phyloP scores from a whole-genome alignment of 2,329 filamentous ascomycete species.

The Thielaviopsis ethacetica region DNA sequence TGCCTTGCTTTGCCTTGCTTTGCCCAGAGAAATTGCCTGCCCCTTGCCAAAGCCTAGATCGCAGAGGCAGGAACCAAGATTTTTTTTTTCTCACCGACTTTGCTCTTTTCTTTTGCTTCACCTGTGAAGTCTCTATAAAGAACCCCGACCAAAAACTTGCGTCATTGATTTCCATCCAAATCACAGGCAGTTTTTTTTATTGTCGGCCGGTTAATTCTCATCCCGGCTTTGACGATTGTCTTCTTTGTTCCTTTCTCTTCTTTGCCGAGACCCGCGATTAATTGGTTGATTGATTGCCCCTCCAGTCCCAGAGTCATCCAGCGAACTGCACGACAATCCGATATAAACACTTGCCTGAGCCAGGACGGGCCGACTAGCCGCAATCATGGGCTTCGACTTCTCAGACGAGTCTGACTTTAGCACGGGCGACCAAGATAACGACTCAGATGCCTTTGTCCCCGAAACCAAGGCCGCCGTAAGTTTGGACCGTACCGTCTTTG shows the following conservation, averaged over 20 bases:
- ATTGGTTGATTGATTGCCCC: neutral
- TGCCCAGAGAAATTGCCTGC: neutral
- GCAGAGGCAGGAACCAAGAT: neutral
- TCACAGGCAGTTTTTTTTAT: neutral
- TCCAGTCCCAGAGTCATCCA: neutral
- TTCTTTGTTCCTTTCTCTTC: neutral
- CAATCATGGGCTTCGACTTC: slow-evolving; percentile 37
- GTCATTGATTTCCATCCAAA: neutral
- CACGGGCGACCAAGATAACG: slow-evolving; percentile 26
- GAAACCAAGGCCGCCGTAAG: slow-evolving; percentile 9
- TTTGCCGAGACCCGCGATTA: neutral
- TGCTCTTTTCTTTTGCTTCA: neutral
- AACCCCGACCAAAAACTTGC: neutral
- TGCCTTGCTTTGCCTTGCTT: neutral
- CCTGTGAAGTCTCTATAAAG: neutral
- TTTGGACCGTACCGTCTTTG: neutral
- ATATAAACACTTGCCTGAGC: neutral
- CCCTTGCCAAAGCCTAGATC: neutral
- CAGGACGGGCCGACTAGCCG: neutral
- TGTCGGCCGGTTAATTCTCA: neutral
- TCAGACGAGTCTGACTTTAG: slow-evolving; percentile 45
- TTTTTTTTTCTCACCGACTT: neutral
- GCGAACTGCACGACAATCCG: neutral
- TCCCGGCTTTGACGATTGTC: neutral
- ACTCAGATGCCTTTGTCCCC: slow-evolving; percentile 27